A percentile compares a stretch with the other conserved stretches of the same genome.
These are phyloP conservation scores for Schoenoplectus triqueter DNA, from an alignment of 202 grass and related monocot species.

Conservation along the genomic window DNA sequence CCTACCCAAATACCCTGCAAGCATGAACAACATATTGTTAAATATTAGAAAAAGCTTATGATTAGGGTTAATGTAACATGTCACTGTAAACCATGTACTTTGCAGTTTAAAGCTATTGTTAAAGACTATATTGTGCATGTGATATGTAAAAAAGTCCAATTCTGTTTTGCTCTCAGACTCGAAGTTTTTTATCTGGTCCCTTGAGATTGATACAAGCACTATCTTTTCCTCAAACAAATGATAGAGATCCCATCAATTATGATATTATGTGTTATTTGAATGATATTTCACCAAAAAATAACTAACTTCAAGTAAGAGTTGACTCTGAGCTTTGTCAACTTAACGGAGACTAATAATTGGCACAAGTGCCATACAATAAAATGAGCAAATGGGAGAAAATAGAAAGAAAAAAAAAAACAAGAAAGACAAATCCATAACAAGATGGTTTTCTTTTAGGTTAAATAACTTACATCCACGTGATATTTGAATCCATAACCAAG, in stretches of 20 bases:
- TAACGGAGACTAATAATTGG: neutral
- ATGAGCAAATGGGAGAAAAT: neutral
- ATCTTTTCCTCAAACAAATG: neutral
- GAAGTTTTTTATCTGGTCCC: neutral
- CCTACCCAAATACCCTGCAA: conserved; percentile 87
- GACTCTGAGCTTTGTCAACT: neutral
- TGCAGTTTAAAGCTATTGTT: neutral
- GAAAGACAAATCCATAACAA: neutral
- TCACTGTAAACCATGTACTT: conserved; percentile 10
- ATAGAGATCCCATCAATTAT: neutral
- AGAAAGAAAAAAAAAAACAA: neutral
- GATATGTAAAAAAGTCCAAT: neutral
- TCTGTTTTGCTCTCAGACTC: neutral
- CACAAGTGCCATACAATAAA: too few relatives aligned
- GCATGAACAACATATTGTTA: neutral
- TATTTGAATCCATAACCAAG: conserved; percentile 60
- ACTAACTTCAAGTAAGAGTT: neutral
- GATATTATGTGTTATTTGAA: neutral
- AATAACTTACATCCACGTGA: conserved; percentile 58
- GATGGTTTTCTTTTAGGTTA: neutral
- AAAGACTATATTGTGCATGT: neutral
- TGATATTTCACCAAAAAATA: neutral
- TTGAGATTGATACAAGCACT: neutral
- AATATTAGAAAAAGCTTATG: neutral
- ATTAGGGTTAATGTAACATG: neutral